Percentiles rank a stretch among this genome's conserved stretches.
Evolutionary conservation across 1,284 basidiomycete genomes (phyloP).

Genomic region (Boletus albobrunnescens): DNA sequence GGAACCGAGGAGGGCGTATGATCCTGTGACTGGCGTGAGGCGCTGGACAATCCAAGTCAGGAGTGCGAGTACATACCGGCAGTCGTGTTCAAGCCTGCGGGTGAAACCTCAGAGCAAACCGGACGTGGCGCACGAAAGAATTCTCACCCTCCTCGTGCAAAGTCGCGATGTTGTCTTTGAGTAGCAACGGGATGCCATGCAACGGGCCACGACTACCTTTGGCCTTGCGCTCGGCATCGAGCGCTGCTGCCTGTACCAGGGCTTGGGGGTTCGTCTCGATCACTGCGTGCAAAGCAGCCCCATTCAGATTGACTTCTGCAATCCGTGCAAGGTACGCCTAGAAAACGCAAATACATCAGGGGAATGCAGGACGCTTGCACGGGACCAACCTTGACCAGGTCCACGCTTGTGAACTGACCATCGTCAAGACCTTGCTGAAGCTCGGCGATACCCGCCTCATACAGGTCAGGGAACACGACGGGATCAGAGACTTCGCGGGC

Average conservation of each 20-base stretch:
- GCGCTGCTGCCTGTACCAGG: conserved; percentile 46
- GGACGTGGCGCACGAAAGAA: conserved; percentile 31
- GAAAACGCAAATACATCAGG: not conserved
- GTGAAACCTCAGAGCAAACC: conserved; percentile 5
- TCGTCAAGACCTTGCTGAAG: conserved; percentile 30
- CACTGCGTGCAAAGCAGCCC: conserved; percentile 57
- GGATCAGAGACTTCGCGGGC: not conserved
- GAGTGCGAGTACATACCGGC: conserved; percentile 28
- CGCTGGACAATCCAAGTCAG: not conserved
- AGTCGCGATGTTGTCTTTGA: conserved; percentile 37
- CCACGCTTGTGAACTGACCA: conserved; percentile 29
- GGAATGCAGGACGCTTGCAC: not conserved
- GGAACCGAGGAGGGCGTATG: conserved; percentile 53
- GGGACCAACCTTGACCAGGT: conserved; percentile 29
- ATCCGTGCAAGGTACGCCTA: conserved; percentile 69
- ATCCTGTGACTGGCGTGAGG: conserved; percentile 36
- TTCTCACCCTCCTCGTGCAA: conserved; percentile 44
- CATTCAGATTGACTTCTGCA: conserved; percentile 64
- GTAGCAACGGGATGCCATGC: conserved; percentile 67
- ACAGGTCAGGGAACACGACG: conserved; percentile 24
- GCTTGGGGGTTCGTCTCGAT: conserved; percentile 63
- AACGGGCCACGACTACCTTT: conserved; percentile 49
- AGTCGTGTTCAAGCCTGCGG: conserved; percentile 61
- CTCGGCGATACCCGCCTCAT: conserved; percentile 31
- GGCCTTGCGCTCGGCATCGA: conserved; percentile 52